phyloP scores from a whole-genome alignment of 768 basidiomycete genomes.

The Termitomyces sp. region DNA sequence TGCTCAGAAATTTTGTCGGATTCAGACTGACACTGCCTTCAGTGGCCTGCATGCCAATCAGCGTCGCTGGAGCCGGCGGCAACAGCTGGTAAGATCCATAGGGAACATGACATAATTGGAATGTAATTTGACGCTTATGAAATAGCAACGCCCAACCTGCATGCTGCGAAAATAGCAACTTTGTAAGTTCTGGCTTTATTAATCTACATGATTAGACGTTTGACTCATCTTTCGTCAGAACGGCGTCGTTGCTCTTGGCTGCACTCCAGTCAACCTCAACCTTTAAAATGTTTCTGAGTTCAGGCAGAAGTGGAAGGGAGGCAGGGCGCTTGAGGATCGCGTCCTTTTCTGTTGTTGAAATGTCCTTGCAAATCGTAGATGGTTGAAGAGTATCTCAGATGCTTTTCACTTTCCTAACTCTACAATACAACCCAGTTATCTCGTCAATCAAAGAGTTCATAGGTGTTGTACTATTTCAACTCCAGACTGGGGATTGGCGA shows the following conservation, averaged over 20 bases:
- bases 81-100: conserved; percentile 8
- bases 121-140: background rate
- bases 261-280: conserved; percentile 5
- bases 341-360: background rate
- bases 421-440: background rate
- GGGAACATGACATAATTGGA: background rate
- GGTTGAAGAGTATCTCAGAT: background rate
- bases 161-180: conserved; percentile 15
- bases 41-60: conserved; percentile 10
- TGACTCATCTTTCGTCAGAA: background rate
- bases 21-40: background rate
- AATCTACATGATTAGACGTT: background rate
- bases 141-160: conserved; percentile 12
- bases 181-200: conserved; percentile 6
- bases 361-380: background rate
- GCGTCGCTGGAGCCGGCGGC: conserved; percentile 7
- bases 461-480: background rate
- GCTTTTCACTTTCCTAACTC: background rate
- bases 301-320: background rate
- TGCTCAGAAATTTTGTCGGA: background rate
- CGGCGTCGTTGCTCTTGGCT: conserved; percentile 4
- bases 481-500: background rate
- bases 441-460: background rate
- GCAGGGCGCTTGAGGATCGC: background rate
- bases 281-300: background rate